Conservation (phyloP, 768 basidiomycete species). For the Pisolithus marmoratus region DNA sequence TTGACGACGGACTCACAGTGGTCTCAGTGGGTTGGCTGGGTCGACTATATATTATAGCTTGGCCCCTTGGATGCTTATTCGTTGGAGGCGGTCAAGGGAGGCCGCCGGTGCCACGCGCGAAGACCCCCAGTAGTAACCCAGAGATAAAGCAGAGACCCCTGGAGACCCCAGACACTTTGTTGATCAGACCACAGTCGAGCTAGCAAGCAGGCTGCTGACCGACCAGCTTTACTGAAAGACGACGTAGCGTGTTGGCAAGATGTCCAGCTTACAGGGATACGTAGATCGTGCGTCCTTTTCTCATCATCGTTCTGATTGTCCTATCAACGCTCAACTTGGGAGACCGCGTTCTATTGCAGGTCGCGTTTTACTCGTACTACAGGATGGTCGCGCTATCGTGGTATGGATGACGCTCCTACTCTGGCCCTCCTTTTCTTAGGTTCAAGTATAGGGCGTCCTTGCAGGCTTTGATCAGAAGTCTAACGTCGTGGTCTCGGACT, state of each 20-base stretch:
- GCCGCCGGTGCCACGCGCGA: too few relatives aligned
- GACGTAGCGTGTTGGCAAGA: conserved; percentile 25
- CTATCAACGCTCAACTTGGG: neutral
- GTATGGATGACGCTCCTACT: conserved; percentile 40
- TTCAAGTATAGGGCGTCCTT: conserved; percentile 64
- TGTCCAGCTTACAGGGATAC: conserved; percentile 90
- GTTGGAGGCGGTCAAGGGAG: too few relatives aligned
- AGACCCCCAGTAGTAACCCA: neutral
- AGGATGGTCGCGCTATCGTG: conserved; percentile 93
- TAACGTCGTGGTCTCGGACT: conserved; percentile 92
- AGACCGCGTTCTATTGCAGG: conserved; percentile 36
- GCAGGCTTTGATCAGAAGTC: conserved; percentile 94
- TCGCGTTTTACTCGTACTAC: conserved; percentile 88
- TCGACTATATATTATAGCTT: too few relatives aligned
- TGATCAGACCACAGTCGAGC: neutral
- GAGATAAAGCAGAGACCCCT: neutral
- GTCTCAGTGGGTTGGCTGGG: too few relatives aligned
- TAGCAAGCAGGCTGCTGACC: neutral
- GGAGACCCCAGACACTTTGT: neutral
- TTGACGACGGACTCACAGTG: neutral
- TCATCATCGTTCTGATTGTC: neutral
- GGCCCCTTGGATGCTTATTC: too few relatives aligned
- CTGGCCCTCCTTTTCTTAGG: neutral
- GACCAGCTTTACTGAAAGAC: neutral
- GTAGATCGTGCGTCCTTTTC: conserved; percentile 62